Conservation (phyloP, 1,139 yeast genomes). For the Maudiozyma humilis region DNA sequence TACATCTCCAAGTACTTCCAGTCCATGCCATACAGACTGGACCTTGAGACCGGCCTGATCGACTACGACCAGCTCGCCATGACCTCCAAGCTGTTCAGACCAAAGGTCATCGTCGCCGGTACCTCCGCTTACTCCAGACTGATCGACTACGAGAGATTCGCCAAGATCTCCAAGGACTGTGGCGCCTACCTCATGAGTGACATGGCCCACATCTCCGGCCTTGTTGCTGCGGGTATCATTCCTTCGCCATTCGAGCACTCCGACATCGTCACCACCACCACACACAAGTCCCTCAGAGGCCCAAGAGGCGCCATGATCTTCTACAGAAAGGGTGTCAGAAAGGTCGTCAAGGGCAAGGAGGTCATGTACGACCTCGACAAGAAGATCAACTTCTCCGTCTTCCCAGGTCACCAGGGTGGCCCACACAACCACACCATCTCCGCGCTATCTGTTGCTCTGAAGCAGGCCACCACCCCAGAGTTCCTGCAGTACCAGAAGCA, state of each 20-base stretch:
- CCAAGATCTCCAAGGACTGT: conserved; percentile 80
- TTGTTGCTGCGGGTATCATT: conserved; percentile 87
- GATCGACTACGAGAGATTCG: conserved; percentile 84
- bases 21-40: conserved; percentile 91
- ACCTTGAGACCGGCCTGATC: conserved; percentile 77
- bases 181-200: conserved; percentile 89
- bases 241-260: conserved; percentile 91
- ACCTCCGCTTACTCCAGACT: conserved; percentile 92
- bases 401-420: conserved; percentile 99
- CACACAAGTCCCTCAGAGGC: conserved; percentile 94
- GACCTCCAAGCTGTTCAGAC: conserved; percentile 81
- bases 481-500: conserved; percentile 76
- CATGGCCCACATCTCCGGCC: conserved; percentile 96
- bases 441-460: conserved; percentile 88
- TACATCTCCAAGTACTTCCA: conserved; percentile 89
- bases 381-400: conserved; percentile 88
- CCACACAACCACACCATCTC: conserved; percentile 97
- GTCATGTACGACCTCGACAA: conserved; percentile 77
- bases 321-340: conserved; percentile 86
- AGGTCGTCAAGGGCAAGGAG: conserved; percentile 80
- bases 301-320: conserved; percentile 99
- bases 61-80: conserved; percentile 85
- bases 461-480: conserved; percentile 82
- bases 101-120: conserved; percentile 91
- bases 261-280: conserved; percentile 93